These are phyloP conservation scores for Diaporthe batatas DNA, from an alignment of 2,329 filamentous ascomycete species.

Conservation along the genomic window DNA sequence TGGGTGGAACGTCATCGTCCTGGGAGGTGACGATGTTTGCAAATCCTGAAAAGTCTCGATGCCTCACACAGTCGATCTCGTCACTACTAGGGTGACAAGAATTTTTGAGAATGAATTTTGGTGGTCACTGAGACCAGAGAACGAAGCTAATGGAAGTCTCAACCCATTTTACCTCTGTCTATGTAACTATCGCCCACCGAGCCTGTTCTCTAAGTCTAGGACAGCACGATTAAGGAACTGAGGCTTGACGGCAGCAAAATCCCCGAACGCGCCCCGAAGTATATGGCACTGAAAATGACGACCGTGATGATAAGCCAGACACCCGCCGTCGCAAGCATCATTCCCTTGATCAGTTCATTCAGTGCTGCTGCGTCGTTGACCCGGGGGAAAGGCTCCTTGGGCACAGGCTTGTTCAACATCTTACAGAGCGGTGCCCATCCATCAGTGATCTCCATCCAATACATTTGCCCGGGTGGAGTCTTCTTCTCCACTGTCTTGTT, in stretches of 20 bases:
- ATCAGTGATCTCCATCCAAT: slow-evolving; percentile 33
- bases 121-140: not conserved
- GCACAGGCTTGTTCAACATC: slow-evolving; percentile 36
- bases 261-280: not conserved
- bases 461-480: slow-evolving; percentile 4
- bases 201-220: not conserved
- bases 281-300: not conserved
- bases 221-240: not conserved
- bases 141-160: not conserved
- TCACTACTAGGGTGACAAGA: not conserved
- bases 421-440: slow-evolving; percentile 38
- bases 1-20: slow-evolving; percentile 8
- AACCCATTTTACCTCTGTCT: too few species aligned
- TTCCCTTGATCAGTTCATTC: slow-evolving; percentile 1
- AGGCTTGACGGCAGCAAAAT: not conserved
- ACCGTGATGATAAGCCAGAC: not conserved
- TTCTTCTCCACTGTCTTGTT: slow-evolving; percentile 14
- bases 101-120: not conserved
- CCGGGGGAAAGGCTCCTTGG: slow-evolving; percentile 16
- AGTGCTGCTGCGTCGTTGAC: slow-evolving; percentile 31
- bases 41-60: not conserved
- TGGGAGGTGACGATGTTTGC: too few species aligned
- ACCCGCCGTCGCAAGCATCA: slow-evolving; percentile 3
- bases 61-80: too few species aligned
- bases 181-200: not conserved